Conservation (phyloP, 2,329 filamentous ascomycete species). For the Cladophialophora chaetospira region DNA sequence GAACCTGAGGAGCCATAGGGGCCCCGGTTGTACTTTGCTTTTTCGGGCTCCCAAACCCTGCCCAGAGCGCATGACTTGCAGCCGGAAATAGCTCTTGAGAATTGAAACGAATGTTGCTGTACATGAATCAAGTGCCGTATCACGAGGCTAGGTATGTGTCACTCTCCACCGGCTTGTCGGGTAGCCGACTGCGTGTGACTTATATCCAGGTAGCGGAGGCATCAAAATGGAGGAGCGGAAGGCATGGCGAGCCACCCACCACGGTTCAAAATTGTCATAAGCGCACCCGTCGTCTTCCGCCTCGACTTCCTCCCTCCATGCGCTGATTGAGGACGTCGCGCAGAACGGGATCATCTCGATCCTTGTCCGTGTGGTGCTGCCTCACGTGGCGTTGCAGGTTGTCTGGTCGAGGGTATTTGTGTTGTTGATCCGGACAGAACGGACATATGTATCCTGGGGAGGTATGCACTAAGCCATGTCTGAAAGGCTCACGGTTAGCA, state of each 20-base stretch:
- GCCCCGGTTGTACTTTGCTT: no score
- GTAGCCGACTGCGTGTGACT: background rate
- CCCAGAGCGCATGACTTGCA: background rate
- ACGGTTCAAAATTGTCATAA: slow-evolving; percentile 5
- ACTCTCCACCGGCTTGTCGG: background rate
- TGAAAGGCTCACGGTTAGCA: no score
- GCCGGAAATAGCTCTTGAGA: background rate
- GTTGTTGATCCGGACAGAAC: slow-evolving; percentile 90
- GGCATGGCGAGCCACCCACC: background rate
- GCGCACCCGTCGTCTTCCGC: slow-evolving; percentile 66
- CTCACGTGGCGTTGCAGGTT: slow-evolving; percentile 94
- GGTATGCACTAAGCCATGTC: slow-evolving; percentile 85
- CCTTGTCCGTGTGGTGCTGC: slow-evolving; percentile 86
- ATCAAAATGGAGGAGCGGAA: background rate
- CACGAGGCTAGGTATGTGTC: background rate
- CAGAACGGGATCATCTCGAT: slow-evolving; percentile 79
- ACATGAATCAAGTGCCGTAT: no score
- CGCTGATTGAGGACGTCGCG: slow-evolving; percentile 84
- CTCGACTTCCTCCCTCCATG: slow-evolving; percentile 78
- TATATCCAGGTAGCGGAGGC: background rate
- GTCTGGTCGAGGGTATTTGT: slow-evolving; percentile 92
- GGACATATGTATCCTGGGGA: slow-evolving; percentile 95
- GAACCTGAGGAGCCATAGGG: no score
- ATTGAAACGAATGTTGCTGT: slow-evolving; percentile 9
- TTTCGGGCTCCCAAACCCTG: no score